Evolutionary conservation across 805 yeast genomes (phyloP).

Genomic region (Candida maris): DNA sequence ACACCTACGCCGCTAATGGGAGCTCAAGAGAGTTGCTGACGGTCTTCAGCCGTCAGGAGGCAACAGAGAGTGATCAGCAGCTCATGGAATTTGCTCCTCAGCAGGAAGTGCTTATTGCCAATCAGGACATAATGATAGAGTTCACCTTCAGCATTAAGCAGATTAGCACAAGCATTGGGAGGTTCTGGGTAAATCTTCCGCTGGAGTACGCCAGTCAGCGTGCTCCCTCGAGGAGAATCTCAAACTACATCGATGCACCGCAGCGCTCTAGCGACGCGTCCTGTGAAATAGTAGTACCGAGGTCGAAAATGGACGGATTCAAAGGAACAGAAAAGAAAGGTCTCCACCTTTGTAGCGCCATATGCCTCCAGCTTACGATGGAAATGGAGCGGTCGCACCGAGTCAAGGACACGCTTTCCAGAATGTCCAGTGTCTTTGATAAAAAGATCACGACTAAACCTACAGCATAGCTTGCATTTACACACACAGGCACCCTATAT

Average conservation of each 20-base stretch:
- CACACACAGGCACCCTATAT: too few relatives aligned
- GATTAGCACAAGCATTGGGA: slow-evolving; percentile 11
- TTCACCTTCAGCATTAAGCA: slow-evolving; percentile 8
- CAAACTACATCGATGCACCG: too few relatives aligned
- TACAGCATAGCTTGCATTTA: too few relatives aligned
- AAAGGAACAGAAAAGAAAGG: slow-evolving; percentile 60
- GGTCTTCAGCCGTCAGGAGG: not conserved
- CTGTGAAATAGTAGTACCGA: slow-evolving; percentile 20
- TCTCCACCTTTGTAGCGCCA: slow-evolving; percentile 44
- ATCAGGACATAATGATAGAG: slow-evolving; percentile 11
- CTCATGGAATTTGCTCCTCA: slow-evolving; percentile 1
- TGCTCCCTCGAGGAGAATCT: not conserved
- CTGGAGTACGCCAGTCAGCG: slow-evolving; percentile 9
- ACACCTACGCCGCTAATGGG: slow-evolving; percentile 2
- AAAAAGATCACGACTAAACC: too few relatives aligned
- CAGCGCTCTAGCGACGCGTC: too few relatives aligned
- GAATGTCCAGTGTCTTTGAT: too few relatives aligned
- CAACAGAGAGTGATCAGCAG: not conserved
- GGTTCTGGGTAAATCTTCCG: slow-evolving; percentile 15
- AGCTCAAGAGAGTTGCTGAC: not conserved
- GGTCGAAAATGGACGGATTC: slow-evolving; percentile 65
- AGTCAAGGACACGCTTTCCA: too few relatives aligned
- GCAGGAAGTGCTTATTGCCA: not conserved
- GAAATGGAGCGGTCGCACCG: too few relatives aligned
- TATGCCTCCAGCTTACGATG: slow-evolving; percentile 27